phyloP scores from a whole-genome alignment of 208 protist species.

The Spongospora subterranea region DNA sequence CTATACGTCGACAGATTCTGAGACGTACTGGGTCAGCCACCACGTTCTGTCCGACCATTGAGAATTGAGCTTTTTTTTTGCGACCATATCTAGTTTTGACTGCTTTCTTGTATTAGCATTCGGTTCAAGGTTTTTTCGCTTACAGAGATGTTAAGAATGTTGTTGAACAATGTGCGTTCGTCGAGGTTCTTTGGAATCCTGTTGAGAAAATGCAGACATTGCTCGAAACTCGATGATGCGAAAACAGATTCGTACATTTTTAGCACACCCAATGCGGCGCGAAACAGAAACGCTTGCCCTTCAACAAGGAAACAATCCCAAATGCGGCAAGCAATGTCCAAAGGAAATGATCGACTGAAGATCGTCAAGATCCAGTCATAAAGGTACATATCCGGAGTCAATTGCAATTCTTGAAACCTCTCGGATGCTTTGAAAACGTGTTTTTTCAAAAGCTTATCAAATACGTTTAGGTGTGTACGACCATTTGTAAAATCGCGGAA shows the following conservation, averaged over 20 bases:
- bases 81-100: too few relatives aligned
- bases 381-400: conserved; percentile 63
- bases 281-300: conserved; percentile 64
- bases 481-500: conserved; percentile 57
- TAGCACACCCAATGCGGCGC: conserved; percentile 61
- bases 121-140: background rate
- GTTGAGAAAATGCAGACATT: conserved; percentile 29
- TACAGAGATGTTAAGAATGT: conserved; percentile 5
- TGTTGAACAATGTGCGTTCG: conserved; percentile 1
- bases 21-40: too few relatives aligned
- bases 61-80: too few relatives aligned
- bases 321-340: conserved; percentile 65
- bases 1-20: too few relatives aligned
- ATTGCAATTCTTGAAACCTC: background rate
- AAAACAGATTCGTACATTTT: conserved; percentile 50
- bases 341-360: conserved; percentile 65
- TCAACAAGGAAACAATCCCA: conserved; percentile 68
- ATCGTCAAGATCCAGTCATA: conserved; percentile 69
- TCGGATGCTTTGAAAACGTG: background rate
- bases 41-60: too few relatives aligned
- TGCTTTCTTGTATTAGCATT: background rate
- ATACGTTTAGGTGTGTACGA: background rate
- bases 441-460: conserved; percentile 20
- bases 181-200: background rate
- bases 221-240: background rate